Base-by-base conservation (phyloP, 192 early-diverging fungal genomes). In the Linderina pennispora region DNA sequence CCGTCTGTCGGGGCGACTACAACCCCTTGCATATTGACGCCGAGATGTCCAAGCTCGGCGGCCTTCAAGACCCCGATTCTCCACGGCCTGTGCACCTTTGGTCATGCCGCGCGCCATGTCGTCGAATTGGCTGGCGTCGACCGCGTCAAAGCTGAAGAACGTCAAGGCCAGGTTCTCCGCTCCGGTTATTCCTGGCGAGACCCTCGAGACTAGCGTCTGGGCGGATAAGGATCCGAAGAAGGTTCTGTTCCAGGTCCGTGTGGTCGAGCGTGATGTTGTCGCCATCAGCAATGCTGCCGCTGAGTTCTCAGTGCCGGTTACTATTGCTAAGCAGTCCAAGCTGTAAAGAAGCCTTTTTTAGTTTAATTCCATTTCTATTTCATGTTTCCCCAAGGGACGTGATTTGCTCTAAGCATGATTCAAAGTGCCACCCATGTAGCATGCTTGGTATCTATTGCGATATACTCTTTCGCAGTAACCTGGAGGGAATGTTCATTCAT, bases 21-120 rank as follows among this genome's bases (percentile, higher is more conserved):
- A 99, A 99, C 70, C 97, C 97, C 52, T 76, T 99, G 50, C 97
- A 99, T 62, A 89, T 99, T 56, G 95, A 98, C 67, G 95, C 97
- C 2, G 74, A 81, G 21, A 93, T 98, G 91, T 83, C 88, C 26
- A 77, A 80, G 31, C 78, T 97, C 43, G 97, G 91, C 43, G 94
- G 94, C 15, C n/a, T 99, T 97, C 67, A 87, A 97, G 28, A 84
- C 87, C 10, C 97, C 97, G 3, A 98, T 99, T 58, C 76, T 98
- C 33, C 97, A 99, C 59, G 95, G 95, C 23, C 79, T 99, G 51
- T 93, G 89, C 77, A 80, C 88, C 8, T 92, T 91, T 65, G 95
- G 92, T 48, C 80, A 92, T 53, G 87, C 94, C 16, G 85, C 84
- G 10, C 93, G 92, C 63, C 93, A 94, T 52, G 79, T 97, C 40